Percentiles rank a stretch among this genome's conserved stretches.
phyloP scores from a whole-genome alignment of 1,139 yeast genomes.

The Taphrina sp. region DNA sequence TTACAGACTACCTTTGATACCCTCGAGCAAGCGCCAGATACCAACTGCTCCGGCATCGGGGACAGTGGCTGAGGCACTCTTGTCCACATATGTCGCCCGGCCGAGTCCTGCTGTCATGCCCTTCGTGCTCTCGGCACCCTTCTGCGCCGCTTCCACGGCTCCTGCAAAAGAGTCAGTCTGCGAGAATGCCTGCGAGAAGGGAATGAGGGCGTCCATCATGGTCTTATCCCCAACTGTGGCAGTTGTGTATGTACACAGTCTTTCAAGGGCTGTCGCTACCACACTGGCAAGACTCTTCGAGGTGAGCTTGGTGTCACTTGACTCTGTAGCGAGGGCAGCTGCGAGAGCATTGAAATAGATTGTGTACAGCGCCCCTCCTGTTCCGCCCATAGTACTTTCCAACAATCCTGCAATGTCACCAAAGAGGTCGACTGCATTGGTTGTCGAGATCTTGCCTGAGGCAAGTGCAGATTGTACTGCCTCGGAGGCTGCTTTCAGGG shows the following conservation, averaged over 20 bases:
- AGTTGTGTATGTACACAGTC: conserved; percentile 74
- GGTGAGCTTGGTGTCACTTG: conserved; percentile 42
- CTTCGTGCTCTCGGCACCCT: conserved; percentile 75
- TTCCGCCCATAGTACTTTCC: conserved; percentile 93
- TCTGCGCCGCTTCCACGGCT: conserved; percentile 67
- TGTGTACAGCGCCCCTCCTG: conserved; percentile 90
- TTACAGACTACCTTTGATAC: not conserved
- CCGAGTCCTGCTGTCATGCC: conserved; percentile 82
- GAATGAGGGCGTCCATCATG: conserved; percentile 80
- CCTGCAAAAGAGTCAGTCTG: conserved; percentile 52
- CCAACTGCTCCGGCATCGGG: conserved; percentile 90
- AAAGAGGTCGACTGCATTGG: conserved; percentile 57
- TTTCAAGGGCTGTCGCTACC: conserved; percentile 57
- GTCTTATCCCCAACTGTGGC: conserved; percentile 92
- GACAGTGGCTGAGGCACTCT: conserved; percentile 52
- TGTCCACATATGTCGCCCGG: conserved; percentile 78
- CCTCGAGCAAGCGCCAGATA: conserved; percentile 39
- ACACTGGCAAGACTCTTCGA: conserved; percentile 45
- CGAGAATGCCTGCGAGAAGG: conserved; percentile 67
- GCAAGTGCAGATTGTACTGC: conserved; percentile 61
- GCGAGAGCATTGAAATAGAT: conserved; percentile 72
- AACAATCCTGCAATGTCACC: conserved; percentile 64
- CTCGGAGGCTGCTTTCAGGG: conserved; percentile 61
- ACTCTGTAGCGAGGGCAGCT: conserved; percentile 48
- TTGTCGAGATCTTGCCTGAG: conserved; percentile 48